Evolutionary conservation across 805 yeast genomes (phyloP).

Genomic region (Kurtzmaniella cleridarum): DNA sequence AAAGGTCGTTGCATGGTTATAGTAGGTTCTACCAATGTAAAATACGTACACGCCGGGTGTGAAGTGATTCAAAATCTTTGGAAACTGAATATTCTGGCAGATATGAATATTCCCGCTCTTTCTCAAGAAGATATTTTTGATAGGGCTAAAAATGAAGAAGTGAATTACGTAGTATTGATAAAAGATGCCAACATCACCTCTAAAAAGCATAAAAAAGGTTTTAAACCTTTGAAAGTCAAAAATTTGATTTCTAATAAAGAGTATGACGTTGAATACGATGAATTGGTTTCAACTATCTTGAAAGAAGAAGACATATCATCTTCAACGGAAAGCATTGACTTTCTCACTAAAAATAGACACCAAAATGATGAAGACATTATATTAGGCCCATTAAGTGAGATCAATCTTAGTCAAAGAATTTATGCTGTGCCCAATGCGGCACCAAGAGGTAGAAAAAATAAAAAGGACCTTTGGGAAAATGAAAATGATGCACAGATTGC

Average conservation of each 20-base stretch:
- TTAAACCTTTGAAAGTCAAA: slow-evolving; percentile 72
- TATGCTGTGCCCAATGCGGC: slow-evolving; percentile 74
- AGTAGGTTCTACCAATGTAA: slow-evolving; percentile 10
- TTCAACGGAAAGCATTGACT: slow-evolving; percentile 3
- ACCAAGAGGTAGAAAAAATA: slow-evolving; percentile 72
- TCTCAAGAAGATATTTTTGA: slow-evolving; percentile 58
- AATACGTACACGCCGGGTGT: slow-evolving; percentile 42
- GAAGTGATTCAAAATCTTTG: slow-evolving; percentile 63
- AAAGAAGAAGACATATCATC: slow-evolving; percentile 9
- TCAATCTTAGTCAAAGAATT: slow-evolving; percentile 47
- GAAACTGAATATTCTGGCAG: slow-evolving; percentile 77
- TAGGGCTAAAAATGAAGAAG: slow-evolving; percentile 63
- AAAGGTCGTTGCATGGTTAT: slow-evolving; percentile 36
- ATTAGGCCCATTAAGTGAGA: slow-evolving; percentile 24
- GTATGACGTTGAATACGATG: slow-evolving; percentile 66
- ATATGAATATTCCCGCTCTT: slow-evolving; percentile 31
- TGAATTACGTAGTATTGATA: slow-evolving; percentile 70
- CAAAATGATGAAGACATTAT: background rate
- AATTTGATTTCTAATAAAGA: slow-evolving; percentile 59
- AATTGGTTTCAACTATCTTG: slow-evolving; percentile 39
- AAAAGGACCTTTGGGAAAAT: slow-evolving; percentile 68
- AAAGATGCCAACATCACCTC: slow-evolving; percentile 52
- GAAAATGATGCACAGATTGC: slow-evolving; percentile 71
- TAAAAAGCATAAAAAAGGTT: slow-evolving; percentile 38
- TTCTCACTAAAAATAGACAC: background rate